phyloP scores from a whole-genome alignment of 129 eudicot genomes.

The Centaurea solstitialis region DNA sequence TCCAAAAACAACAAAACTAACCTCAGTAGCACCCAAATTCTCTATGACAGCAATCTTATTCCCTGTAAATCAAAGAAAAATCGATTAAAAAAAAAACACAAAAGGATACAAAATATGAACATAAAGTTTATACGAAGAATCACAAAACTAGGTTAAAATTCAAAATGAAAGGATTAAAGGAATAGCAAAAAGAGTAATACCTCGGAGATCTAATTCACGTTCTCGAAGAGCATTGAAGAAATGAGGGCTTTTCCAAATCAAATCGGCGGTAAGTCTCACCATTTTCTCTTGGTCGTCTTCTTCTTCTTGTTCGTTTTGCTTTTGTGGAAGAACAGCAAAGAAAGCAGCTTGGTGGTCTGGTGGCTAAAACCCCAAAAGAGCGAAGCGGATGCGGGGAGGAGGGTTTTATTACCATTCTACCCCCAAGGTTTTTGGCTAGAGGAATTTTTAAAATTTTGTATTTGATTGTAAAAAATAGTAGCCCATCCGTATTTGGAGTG shows the following conservation, averaged over 20 bases:
- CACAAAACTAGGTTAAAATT: neutral
- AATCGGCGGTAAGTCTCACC: slow-evolving; percentile 92
- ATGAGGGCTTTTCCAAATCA: slow-evolving; percentile 98
- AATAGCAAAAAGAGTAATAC: too few species aligned
- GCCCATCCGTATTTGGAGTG: too few species aligned
- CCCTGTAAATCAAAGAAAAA: slow-evolving; percentile 40
- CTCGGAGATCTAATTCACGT: slow-evolving; percentile 97
- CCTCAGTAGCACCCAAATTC: slow-evolving; percentile 98
- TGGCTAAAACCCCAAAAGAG: slow-evolving; percentile 40
- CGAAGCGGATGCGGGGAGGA: neutral
- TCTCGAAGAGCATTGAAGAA: slow-evolving; percentile 94
- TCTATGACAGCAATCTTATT: slow-evolving; percentile 90
- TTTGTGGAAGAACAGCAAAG: neutral
- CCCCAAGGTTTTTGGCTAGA: neutral
- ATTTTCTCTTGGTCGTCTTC: slow-evolving; percentile 25
- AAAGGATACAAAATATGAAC: neutral
- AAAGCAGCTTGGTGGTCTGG: too few species aligned
- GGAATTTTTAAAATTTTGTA: too few species aligned
- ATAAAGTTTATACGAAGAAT: neutral
- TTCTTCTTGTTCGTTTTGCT: neutral
- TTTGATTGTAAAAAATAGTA: too few species aligned
- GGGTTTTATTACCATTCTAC: slow-evolving; percentile 12
- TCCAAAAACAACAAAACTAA: slow-evolving; percentile 16
- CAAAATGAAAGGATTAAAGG: neutral
- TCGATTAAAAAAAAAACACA: neutral